Percentiles rank a stretch among this genome's conserved stretches.
phyloP scores from a whole-genome alignment of 208 protist genomes.

The Novymonas esmeraldas region DNA sequence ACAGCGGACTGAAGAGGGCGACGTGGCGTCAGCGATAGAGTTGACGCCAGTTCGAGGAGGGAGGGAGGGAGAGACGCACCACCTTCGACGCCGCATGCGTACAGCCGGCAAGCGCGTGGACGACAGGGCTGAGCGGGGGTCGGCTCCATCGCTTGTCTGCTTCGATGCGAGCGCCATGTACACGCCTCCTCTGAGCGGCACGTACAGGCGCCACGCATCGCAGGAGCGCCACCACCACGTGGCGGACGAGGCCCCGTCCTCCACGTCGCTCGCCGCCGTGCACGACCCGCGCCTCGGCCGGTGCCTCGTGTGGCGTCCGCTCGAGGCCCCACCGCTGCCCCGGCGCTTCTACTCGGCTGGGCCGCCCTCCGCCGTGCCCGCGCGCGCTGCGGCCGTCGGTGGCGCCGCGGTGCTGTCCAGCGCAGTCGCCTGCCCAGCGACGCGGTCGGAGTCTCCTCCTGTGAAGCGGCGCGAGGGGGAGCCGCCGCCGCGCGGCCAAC shows the following conservation, averaged over 20 bases:
- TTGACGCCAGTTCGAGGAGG: too few species aligned
- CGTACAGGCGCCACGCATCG: too few species aligned
- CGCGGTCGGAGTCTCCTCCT: too few species aligned
- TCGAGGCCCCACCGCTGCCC: constrained; percentile 22
- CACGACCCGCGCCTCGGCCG: constrained; percentile 8
- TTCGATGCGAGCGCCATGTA: not conserved
- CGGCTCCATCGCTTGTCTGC: not conserved
- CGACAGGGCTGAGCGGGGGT: not conserved
- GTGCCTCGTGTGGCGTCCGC: constrained; percentile 24
- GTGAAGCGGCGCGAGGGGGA: not conserved
- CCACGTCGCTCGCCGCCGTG: constrained; percentile 7
- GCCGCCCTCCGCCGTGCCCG: not conserved
- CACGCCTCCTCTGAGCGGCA: not conserved
- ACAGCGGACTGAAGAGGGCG: too few species aligned
- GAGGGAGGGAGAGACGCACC: too few species aligned
- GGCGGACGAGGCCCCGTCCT: too few species aligned
- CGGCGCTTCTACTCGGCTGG: not conserved
- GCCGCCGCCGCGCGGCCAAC: constrained; percentile 22
- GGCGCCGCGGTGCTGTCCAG: not conserved
- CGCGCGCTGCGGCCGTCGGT: not conserved
- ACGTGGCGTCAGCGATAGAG: too few species aligned
- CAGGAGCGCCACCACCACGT: too few species aligned
- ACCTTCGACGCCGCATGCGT: too few species aligned
- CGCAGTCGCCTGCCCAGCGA: too few species aligned
- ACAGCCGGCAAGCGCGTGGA: too few species aligned